Percentiles rank a stretch among this genome's conserved stretches.
These are phyloP conservation scores for Diversispora eburnea DNA, from an alignment of 192 early-diverging fungal species.

Conservation along the genomic window DNA sequence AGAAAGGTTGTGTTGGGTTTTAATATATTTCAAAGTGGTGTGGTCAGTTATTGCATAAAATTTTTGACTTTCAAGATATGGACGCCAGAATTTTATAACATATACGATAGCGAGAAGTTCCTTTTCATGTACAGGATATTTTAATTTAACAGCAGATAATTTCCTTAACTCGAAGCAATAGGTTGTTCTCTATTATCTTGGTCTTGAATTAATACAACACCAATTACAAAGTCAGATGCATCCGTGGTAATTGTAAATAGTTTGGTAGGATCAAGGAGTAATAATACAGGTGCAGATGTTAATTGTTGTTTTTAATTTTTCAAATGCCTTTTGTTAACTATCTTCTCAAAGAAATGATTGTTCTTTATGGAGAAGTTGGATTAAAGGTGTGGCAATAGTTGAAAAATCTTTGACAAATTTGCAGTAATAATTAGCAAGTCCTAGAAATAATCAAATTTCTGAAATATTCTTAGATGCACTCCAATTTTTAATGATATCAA, in stretches of 20 bases:
- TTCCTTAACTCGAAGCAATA: conserved; percentile 34
- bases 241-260: conserved; percentile 25
- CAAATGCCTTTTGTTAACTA: conserved; percentile 23
- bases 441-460: conserved; percentile 37
- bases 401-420: conserved; percentile 37
- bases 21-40: conserved; percentile 27
- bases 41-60: conserved; percentile 21
- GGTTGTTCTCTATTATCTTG: conserved; percentile 21
- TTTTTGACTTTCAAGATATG: conserved; percentile 17
- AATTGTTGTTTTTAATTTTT: conserved; percentile 23
- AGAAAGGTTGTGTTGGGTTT: conserved; percentile 22
- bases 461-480: too few relatives aligned
- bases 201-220: conserved; percentile 29
- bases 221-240: conserved; percentile 29
- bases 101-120: conserved; percentile 22
- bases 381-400: conserved; percentile 29
- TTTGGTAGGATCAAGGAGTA: not conserved
- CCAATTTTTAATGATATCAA: conserved; percentile 27
- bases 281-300: too few relatives aligned
- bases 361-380: conserved; percentile 31
- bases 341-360: conserved; percentile 24
- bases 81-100: conserved; percentile 16
- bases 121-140: conserved; percentile 33
- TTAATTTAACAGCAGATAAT: conserved; percentile 24
- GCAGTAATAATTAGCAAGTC: conserved; percentile 37